Base-by-base conservation (phyloP, 2,329 filamentous ascomycete species). In the Huntiella bhutanensis region DNA sequence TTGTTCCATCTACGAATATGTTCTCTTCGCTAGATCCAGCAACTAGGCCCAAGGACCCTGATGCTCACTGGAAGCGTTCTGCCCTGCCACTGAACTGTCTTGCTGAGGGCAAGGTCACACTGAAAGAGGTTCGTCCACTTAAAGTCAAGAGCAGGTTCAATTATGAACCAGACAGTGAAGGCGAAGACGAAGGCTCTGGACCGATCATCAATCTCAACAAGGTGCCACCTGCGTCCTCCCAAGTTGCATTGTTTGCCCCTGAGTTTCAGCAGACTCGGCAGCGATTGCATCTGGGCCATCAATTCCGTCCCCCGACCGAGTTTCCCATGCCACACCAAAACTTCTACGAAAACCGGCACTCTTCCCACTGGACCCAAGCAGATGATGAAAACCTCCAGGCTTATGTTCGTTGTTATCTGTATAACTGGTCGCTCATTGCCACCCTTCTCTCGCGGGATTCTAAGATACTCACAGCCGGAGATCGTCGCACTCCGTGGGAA, bases 401-500 rank as follows among this genome's bases (percentile, higher is more conserved):
- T 40, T 69, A 93, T 36, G 91, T 95, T 13, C 82, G 85, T 54
- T 85, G 96, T 52, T 93, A 91, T 57, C 85, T 85, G 0, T 96
- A 95, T 65, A 98, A 98, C 55, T 98, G 91, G 91, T 92, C 86
- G 3, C 68, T 98, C 4, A 94, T 96, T 46, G 83, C 87, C 1
- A 82, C 75, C 54, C 79, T 88, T 50, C 66, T 96, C 45, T 71
- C 76, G 1, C 71, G 80, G 12, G 76, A 75, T 45, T 92, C 85
- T 0, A 59, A 77, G 11, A 92, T 85, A 56, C 72, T 77, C n/a
- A 88, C 87, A 15, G 85, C 84, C 1, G 77, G 85, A 8, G 88
- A 96, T 58, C 74, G 91, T 51, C 75, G 91, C 41, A 96, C 88
- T 2, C 86, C 88, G 0, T 98, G 91, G 91, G 91, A 98, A 63